Percentiles rank a stretch among this genome's conserved stretches.
phyloP scores from a whole-genome alignment of 257 asterid species.

The Mentha longifolia region DNA sequence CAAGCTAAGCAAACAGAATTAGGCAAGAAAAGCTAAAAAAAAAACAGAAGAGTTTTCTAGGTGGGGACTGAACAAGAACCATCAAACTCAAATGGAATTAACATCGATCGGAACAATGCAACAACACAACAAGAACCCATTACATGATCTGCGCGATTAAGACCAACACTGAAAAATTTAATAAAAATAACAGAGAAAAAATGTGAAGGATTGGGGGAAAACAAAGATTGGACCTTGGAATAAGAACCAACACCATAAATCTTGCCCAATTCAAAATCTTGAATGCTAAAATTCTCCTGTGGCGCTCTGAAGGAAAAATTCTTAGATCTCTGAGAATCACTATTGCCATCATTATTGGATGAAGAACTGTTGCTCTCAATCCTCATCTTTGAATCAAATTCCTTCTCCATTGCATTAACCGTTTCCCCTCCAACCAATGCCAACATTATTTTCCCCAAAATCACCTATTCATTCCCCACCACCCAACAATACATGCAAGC shows the following conservation, averaged over 20 bases:
- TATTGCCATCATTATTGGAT: conserved; percentile 32
- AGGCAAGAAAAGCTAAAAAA: not conserved
- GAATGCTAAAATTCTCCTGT: conserved; percentile 86
- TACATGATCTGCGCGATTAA: not conserved
- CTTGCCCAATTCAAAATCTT: conserved; percentile 97
- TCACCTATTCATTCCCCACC: conserved; percentile 35
- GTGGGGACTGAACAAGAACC: not conserved
- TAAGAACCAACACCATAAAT: conserved; percentile 99
- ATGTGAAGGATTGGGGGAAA: not conserved
- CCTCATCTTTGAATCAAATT: conserved; percentile 79
- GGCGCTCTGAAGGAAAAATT: conserved; percentile 92
- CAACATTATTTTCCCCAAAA: conserved; percentile 56
- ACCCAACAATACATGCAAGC: conserved; percentile 42
- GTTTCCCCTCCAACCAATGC: conserved; percentile 51
- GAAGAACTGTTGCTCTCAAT: conserved; percentile 60
- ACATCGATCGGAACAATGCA: conserved; percentile 27
- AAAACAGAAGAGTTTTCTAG: not conserved
- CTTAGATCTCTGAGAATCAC: conserved; percentile 70
- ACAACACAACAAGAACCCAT: conserved; percentile 18
- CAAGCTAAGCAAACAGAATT: conserved; percentile 7
- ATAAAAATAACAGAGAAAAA: not conserved
- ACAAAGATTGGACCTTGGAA: conserved; percentile 70
- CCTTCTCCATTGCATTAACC: conserved; percentile 68
- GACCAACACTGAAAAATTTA: not conserved
- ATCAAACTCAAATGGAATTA: conserved; percentile 9